Base-by-base conservation (phyloP, 345 rosid genomes). In the Tarenaya hassleriana region DNA sequence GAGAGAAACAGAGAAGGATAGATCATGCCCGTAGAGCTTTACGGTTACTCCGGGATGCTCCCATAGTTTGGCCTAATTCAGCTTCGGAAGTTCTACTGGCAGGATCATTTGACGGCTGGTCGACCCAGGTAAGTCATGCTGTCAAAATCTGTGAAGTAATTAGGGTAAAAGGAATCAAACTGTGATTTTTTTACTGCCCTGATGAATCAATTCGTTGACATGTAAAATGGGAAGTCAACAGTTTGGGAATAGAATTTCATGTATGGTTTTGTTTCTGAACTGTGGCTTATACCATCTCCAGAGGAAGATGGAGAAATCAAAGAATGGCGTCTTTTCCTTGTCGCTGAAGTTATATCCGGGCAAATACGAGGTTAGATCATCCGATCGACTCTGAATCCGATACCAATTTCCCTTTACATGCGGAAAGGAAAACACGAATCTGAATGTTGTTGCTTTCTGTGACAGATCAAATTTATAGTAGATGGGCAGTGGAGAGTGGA, bases 91-190 rank as follows among this genome's bases (percentile, higher is more conserved):
- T 92, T 63, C 73, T 88, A 46, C 56, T 92, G 37, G 72, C 82
- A 31, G 97, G 98, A 53, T 88, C 98, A 8, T 92, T 78, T 69
- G 98, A 92, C 40, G 94, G 98, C 34, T 92, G 98, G 98, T 62
- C 81, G 14, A 68, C 91, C 24, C 73, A 88, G 95, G 98, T 88
- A 56, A 51, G 87, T 58, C 48, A 34, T 12, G 24, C 34, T n/a
- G 3, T 7, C 14, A 20, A 8, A 5, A 14, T 11, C 43, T 31
- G 13, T 24, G 41, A n/a, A n/a, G 7, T 32, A 33, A 33, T 40
- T 18, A 17, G 10, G 1, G 3, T 35, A 35, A 17, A 53, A 14
- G 61, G 18, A 47, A 47, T 32, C 24, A 32, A 52, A 20, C 21
- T 44, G 52, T 20, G 41, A 46, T 41, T 19, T 7, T 8, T 55